phyloP scores from a whole-genome alignment of 2,329 filamentous ascomycete genomes.

The Cladosporium sp. region DNA sequence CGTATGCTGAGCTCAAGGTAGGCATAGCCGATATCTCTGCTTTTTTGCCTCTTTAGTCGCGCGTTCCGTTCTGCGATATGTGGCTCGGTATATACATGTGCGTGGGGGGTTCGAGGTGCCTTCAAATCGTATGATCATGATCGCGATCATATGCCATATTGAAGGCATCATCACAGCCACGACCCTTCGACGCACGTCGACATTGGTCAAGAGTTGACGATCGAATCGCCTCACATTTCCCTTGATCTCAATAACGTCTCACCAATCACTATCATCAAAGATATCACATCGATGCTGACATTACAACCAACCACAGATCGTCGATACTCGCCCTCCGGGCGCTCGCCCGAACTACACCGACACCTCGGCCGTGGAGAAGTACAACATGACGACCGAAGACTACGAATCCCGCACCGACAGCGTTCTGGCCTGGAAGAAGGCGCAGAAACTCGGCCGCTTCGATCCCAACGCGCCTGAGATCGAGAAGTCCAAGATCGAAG shows the following conservation, averaged over 20 bases:
- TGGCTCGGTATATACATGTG: neutral
- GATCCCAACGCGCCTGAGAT: slow-evolving; percentile 77
- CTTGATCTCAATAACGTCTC: neutral
- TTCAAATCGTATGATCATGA: neutral
- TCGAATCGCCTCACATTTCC: neutral
- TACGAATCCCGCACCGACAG: slow-evolving; percentile 86
- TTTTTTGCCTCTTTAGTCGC: neutral
- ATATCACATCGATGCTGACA: neutral
- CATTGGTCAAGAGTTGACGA: neutral
- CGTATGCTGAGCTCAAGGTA: slow-evolving; percentile 79
- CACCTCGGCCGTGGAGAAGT: slow-evolving; percentile 80
- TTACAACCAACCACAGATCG: slow-evolving; percentile 56
- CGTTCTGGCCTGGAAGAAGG: slow-evolving; percentile 92
- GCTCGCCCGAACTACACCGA: slow-evolving; percentile 80
- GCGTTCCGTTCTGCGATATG: neutral
- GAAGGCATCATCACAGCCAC: neutral
- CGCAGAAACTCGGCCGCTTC: slow-evolving; percentile 94
- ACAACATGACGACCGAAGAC: slow-evolving; percentile 78
- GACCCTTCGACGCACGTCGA: too few relatives aligned
- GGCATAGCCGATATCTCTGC: slow-evolving; percentile 37
- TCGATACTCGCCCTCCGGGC: slow-evolving; percentile 73
- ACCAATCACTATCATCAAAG: neutral
- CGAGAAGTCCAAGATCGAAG: slow-evolving; percentile 69
- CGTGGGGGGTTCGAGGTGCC: neutral
- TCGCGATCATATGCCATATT: neutral